phyloP scores from a whole-genome alignment of 495 filamentous ascomycete genomes.

The Umbilicaria muhlenbergii region DNA sequence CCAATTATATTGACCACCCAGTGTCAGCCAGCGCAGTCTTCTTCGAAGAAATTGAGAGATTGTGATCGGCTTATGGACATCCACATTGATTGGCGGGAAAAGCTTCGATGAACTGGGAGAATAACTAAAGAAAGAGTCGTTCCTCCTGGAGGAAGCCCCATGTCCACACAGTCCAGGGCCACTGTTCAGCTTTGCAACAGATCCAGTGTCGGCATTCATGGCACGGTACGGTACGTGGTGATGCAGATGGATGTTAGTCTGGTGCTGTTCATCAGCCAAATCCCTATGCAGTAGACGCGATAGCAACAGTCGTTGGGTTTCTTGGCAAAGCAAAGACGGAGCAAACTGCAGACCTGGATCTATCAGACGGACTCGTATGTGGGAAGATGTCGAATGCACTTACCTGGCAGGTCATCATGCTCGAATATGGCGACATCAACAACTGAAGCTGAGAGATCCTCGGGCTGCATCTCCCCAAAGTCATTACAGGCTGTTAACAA shows the following conservation, averaged over 20 bases:
- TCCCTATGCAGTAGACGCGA: conserved; percentile 61
- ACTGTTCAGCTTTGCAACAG: conserved; percentile 5
- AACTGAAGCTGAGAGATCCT: not conserved
- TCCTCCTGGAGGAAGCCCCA: not conserved
- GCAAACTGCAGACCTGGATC: conserved; percentile 54
- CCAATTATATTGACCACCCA: conserved; percentile 94
- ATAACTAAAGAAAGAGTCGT: conserved; percentile 34
- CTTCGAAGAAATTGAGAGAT: conserved; percentile 50
- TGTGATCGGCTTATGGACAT: conserved; percentile 51
- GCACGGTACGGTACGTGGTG: conserved; percentile 57
- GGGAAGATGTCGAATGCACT: not conserved
- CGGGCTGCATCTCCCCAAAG: not conserved
- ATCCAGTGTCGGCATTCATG: not conserved
- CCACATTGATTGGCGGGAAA: conserved; percentile 47
- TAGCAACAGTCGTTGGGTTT: conserved; percentile 51
- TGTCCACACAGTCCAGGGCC: not conserved
- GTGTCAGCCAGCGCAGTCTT: conserved; percentile 81
- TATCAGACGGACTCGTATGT: not conserved
- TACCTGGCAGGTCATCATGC: conserved; percentile 21
- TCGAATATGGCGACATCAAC: conserved; percentile 3
- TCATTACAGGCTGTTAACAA: conserved; percentile 4
- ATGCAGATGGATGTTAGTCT: conserved; percentile 79
- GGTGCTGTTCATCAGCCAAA: conserved; percentile 54
- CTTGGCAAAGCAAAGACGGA: conserved; percentile 52
- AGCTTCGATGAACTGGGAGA: conserved; percentile 14